Conservation (phyloP, 768 basidiomycete species). For the Clitopilus passeckerianus region DNA sequence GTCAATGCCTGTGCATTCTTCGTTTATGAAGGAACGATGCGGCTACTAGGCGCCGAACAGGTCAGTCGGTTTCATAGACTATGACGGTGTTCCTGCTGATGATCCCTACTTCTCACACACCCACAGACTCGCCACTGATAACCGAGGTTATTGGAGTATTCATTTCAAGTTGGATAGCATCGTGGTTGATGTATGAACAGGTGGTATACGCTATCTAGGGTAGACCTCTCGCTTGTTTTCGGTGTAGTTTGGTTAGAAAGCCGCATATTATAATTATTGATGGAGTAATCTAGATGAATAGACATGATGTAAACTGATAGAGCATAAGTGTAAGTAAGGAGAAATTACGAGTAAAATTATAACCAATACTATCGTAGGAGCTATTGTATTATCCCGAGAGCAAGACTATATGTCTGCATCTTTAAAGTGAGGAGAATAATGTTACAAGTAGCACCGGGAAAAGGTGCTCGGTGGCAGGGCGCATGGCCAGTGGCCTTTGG, state of each 20-base stretch:
- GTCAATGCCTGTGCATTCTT: conserved; percentile 75
- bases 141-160: conserved; percentile 1
- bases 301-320: background rate
- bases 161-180: background rate
- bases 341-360: conserved; percentile 1
- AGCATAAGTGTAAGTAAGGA: conserved; percentile 1
- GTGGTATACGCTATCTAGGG: background rate
- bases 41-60: conserved; percentile 61
- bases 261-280: background rate
- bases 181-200: background rate
- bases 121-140: conserved; percentile 39
- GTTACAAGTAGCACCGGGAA: conserved; percentile 70
- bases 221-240: conserved; percentile 1
- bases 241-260: conserved; percentile 2
- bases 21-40: conserved; percentile 75
- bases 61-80: conserved; percentile 26
- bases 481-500: conserved; percentile 67
- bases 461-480: conserved; percentile 73
- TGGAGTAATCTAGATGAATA: conserved; percentile 5
- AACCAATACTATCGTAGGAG: conserved; percentile 1
- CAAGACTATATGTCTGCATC: background rate
- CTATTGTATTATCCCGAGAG: background rate
- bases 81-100: conserved; percentile 2
- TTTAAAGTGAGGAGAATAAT: background rate
- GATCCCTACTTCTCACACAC: conserved; percentile 29